Percentiles rank a stretch among this genome's conserved stretches.
phyloP scores from a whole-genome alignment of 2,329 filamentous ascomycete genomes.

The Alternaria atra region DNA sequence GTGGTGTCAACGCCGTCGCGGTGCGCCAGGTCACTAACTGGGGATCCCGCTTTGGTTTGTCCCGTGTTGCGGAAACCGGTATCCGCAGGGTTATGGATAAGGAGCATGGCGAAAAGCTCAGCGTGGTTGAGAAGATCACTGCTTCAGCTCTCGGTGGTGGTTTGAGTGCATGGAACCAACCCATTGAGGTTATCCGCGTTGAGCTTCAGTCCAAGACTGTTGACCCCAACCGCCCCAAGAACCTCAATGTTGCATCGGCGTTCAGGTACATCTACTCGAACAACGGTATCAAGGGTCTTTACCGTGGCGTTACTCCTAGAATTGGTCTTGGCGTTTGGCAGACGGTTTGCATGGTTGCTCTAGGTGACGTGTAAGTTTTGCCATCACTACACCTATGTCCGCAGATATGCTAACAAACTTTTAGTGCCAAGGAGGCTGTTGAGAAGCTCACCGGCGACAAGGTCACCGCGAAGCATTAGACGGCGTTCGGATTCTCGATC shows the following conservation, averaged over 20 bases:
- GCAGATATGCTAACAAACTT: conserved; percentile 32
- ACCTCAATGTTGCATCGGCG: conserved; percentile 92
- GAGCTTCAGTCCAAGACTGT: conserved; percentile 99
- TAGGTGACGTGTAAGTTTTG: conserved; percentile 89
- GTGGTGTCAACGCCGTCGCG: conserved; percentile 96
- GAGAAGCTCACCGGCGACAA: conserved; percentile 71
- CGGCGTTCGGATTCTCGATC: conserved; percentile 29
- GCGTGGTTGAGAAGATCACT: conserved; percentile 84
- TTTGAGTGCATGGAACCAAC: conserved; percentile 98
- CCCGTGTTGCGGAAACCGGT: conserved; percentile 86
- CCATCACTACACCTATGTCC: not conserved
- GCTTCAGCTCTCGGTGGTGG: conserved; percentile 90
- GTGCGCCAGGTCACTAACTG: conserved; percentile 99
- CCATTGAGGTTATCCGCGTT: conserved; percentile 98
- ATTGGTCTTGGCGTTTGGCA: conserved; percentile 98
- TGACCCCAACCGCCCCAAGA: conserved; percentile 97
- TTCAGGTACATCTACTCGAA: conserved; percentile 85
- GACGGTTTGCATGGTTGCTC: conserved; percentile 99
- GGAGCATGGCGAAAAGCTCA: conserved; percentile 79
- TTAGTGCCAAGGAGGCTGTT: conserved; percentile 70
- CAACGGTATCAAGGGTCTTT: conserved; percentile 91
- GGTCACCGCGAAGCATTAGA: conserved; percentile 72
- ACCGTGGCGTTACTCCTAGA: conserved; percentile 92
- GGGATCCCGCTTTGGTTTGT: conserved; percentile 95
- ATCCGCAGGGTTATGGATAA: conserved; percentile 84